phyloP scores from a whole-genome alignment of 305 asterid genomes.

The Rubia balearica region DNA sequence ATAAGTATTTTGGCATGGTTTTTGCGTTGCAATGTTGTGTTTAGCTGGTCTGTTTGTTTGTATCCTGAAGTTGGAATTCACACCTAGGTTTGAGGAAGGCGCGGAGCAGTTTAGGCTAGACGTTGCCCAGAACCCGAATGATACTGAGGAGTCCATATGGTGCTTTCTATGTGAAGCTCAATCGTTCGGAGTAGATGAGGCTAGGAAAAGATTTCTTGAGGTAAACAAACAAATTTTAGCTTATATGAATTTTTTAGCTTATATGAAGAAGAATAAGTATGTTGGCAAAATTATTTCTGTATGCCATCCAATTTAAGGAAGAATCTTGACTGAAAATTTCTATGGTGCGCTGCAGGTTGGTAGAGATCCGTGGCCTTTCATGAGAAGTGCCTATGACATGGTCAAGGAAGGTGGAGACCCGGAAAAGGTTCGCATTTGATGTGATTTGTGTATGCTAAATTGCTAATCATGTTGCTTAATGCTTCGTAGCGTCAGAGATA shows the following conservation, averaged over 20 bases:
- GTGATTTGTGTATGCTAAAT: neutral
- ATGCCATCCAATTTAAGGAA: neutral
- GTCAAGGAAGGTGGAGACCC: constrained; percentile 81
- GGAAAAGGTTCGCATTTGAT: constrained; percentile 46
- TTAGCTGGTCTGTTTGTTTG: neutral
- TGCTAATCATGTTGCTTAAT: neutral
- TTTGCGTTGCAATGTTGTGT: neutral
- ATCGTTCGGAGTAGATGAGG: constrained; percentile 66
- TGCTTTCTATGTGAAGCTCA: constrained; percentile 93
- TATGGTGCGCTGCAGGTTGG: constrained; percentile 49
- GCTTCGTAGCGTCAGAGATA: neutral
- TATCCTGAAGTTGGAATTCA: constrained; percentile 2
- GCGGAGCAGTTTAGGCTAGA: constrained; percentile 77
- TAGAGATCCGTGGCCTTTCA: constrained; percentile 62
- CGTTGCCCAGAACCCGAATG: constrained; percentile 87
- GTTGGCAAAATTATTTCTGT: neutral
- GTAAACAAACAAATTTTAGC: constrained; percentile 26
- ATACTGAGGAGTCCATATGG: constrained; percentile 96
- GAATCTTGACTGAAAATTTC: neutral
- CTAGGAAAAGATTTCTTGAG: constrained; percentile 69
- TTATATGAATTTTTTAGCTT: no score
- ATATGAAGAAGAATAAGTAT: neutral
- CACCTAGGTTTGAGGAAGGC: constrained; percentile 66
- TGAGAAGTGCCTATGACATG: constrained; percentile 61
- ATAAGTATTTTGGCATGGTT: constrained; percentile 39